Evolutionary conservation across 192 early-diverging fungal species (phyloP), one percentile per base, ranked within the genome.

Genomic region (Coemansia nantahalensis): DNA sequence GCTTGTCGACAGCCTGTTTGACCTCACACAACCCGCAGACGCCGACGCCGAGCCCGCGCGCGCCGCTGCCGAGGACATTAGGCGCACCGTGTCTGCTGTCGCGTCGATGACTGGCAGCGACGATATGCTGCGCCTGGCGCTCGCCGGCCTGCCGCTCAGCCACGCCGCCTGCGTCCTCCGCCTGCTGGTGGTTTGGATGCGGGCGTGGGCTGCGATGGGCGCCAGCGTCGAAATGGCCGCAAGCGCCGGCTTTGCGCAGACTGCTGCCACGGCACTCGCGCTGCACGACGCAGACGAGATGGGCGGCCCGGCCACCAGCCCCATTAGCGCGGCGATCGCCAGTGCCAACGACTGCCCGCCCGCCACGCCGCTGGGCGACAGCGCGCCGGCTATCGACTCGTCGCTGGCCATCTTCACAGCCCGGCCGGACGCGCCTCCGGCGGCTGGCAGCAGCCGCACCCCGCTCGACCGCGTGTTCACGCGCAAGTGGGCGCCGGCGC

Each of bases 221-320:
- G 65, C 66, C 19, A 65, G 65, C 17, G 66, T 69, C 17, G 73
- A 77, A 37, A 55, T 69, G 38, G 62, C 66, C 7, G 66, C 73
- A n/a, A 77, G 73, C 28, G 61, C 61, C 5, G 36, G 38, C 8
- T 61, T 61, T 45, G 65, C 56, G 11, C 56, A 55, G 37, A 13
- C 30, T 14, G 44, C 32, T 14, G 11, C 19, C 22, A 33, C 17
- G 28, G 21, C 19, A 36, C 48, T 12, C 18, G 19, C 13, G 39
- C n/a, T 5, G 6, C 13, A 18, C 9, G 22, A 14, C 19, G 39
- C 39, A 3, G 49, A 51, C 13, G 39, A 7, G 4, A 7, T 7
- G 26, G 26, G 26, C 26, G 4, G 26, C 26, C 12, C 30, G 39
- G 16, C 19, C 8, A 8, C 11, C 9, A 23, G 18, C 16, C 51